phyloP scores from a whole-genome alignment of 306 rosid genomes.

The cucumber (Cucumis sativus) region DNA sequence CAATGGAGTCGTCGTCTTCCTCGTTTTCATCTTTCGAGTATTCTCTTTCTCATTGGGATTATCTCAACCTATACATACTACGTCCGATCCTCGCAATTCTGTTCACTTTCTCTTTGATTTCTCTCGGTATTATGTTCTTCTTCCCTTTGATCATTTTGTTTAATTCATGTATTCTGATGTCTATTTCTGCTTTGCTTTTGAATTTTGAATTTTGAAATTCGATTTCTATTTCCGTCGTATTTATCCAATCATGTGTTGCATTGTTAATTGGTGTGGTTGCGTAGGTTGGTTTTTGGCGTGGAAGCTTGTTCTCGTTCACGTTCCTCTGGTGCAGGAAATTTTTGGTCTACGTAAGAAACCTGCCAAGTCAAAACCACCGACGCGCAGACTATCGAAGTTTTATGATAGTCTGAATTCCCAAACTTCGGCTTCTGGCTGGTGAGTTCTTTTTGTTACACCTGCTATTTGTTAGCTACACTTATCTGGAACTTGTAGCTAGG shows the following conservation, averaged over 20 bases:
- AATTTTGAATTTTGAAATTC: conserved; percentile 3
- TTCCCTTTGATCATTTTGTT: not conserved
- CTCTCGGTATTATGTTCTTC: conserved; percentile 29
- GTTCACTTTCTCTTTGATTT: conserved; percentile 44
- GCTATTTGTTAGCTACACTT: not conserved
- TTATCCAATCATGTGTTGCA: not conserved
- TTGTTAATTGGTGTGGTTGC: not conserved
- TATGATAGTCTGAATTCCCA: conserved; percentile 35
- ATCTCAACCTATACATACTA: conserved; percentile 24
- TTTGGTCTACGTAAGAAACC: conserved; percentile 63
- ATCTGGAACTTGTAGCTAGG: not conserved
- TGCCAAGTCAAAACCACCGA: conserved; percentile 36
- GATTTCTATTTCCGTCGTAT: not conserved
- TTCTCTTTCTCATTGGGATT: conserved; percentile 31
- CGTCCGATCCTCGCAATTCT: conserved; percentile 50
- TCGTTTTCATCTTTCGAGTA: conserved; percentile 7
- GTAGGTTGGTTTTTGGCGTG: conserved; percentile 84
- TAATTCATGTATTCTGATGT: not conserved
- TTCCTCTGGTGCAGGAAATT: conserved; percentile 81
- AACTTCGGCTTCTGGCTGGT: conserved; percentile 34
- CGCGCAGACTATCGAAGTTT: conserved; percentile 53
- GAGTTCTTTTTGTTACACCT: not conserved
- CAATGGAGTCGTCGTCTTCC: conserved; percentile 21
- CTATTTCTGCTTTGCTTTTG: not conserved
- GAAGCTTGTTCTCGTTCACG: conserved; percentile 82